These are phyloP conservation scores for Coemansia sp. DNA, from an alignment of 192 early-diverging fungal species.

Conservation along the genomic window DNA sequence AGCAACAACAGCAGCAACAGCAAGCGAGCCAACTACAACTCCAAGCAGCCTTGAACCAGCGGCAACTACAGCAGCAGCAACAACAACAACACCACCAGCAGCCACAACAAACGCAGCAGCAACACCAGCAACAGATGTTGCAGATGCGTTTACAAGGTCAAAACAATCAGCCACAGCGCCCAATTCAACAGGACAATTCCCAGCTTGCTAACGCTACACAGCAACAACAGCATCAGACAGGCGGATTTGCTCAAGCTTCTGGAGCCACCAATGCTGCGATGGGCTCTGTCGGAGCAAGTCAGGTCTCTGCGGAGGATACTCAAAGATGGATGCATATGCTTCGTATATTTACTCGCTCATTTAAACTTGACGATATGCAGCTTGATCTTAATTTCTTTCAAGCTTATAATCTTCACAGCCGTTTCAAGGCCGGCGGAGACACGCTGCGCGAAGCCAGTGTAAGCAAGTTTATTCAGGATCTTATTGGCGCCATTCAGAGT, in stretches of 20 bases:
- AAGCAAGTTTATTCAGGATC: constrained; percentile 17
- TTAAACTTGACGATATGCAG: constrained; percentile 14
- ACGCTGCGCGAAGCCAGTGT: constrained; percentile 5
- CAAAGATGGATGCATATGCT: constrained; percentile 20
- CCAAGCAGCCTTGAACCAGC: constrained; percentile 2
- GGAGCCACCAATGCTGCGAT: constrained; percentile 4
- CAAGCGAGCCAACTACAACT: constrained; percentile 2
- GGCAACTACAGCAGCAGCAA: constrained; percentile 5
- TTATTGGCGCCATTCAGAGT: constrained; percentile 10
- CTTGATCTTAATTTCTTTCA: constrained; percentile 10
- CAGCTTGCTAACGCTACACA: constrained; percentile 24
- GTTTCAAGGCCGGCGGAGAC: constrained; percentile 17
- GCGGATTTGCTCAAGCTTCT: not conserved
- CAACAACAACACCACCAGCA: constrained; percentile 23
- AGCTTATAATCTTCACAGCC: constrained; percentile 11
- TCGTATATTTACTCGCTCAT: constrained; percentile 21
- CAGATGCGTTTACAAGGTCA: constrained; percentile 26
- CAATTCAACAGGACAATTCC: constrained; percentile 14
- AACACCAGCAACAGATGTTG: constrained; percentile 23
- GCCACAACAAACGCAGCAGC: constrained; percentile 16
- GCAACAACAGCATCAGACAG: constrained; percentile 11
- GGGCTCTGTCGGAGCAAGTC: not conserved
- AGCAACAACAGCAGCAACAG: constrained; percentile 8
- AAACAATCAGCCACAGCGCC: constrained; percentile 21
- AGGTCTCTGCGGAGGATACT: constrained; percentile 14